Conservation (phyloP, 768 basidiomycete species). For the Pisolithus tinctorius region DNA sequence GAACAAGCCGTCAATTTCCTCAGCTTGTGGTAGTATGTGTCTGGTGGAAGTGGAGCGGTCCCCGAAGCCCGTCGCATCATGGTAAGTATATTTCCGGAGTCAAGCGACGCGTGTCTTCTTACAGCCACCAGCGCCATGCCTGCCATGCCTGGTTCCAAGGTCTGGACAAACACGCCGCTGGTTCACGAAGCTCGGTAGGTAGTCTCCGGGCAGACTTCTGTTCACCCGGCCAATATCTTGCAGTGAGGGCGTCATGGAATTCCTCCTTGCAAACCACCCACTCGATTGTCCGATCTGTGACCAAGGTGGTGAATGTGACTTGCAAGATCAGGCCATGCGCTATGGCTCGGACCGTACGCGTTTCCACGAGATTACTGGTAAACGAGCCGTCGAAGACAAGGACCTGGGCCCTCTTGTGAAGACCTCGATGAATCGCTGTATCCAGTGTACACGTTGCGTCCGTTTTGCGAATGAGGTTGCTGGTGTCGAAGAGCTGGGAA, state of each 20-base stretch:
- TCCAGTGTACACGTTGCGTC: slow-evolving; percentile 98
- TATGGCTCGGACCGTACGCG: slow-evolving; percentile 96
- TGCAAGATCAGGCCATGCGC: slow-evolving; percentile 99
- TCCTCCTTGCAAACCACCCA: slow-evolving; percentile 94
- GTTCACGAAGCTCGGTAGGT: slow-evolving; percentile 78
- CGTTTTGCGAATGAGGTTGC: slow-evolving; percentile 99
- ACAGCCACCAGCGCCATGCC: slow-evolving; percentile 75
- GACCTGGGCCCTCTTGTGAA: slow-evolving; percentile 97
- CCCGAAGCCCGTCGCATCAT: slow-evolving; percentile 92
- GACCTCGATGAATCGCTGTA: slow-evolving; percentile 98
- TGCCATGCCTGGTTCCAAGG: slow-evolving; percentile 89
- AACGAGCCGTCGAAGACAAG: slow-evolving; percentile 98
- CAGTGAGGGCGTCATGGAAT: slow-evolving; percentile 99
- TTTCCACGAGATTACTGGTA: slow-evolving; percentile 97
- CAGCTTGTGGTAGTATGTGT: slow-evolving; percentile 69
- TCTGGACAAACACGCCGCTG: slow-evolving; percentile 88
- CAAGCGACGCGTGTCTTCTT: neutral
- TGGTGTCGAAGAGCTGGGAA: slow-evolving; percentile 95
- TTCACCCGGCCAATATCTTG: slow-evolving; percentile 7
- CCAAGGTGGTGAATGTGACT: slow-evolving; percentile 97
- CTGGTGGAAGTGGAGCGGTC: slow-evolving; percentile 95
- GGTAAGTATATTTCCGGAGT: slow-evolving; percentile 38
- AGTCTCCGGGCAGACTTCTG: neutral
- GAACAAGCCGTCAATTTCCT: neutral
- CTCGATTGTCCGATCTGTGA: slow-evolving; percentile 99